Base-by-base conservation (phyloP, 805 yeast genomes). In the Kazachstania psychrophila region DNA sequence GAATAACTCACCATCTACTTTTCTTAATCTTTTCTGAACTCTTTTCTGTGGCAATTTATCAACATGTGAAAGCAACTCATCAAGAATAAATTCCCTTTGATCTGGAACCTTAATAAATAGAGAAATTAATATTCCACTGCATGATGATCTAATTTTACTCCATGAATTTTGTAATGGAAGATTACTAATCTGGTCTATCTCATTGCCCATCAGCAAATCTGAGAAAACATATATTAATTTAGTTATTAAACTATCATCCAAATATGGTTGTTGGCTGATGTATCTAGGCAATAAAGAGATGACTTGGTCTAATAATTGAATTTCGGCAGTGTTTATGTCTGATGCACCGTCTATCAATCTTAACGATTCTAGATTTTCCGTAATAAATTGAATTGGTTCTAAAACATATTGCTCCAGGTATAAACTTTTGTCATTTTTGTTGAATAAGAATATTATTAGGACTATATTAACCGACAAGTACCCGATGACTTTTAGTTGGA, bases 21-120 rank as follows among this genome's bases (percentile, higher is more conserved):
- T 44, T 15, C 48, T 44, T 19, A 60, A 34, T 26, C 44, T 52
- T 35, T 44, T 52, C 13, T 47, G 52, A 0, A 54, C 28, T 44
- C 72, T 76, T 20, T 64, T 63, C 0, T 60, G 56, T 0, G 82
- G 72, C 3, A 77, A 47, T 16, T 61, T 65, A 32, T 71, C 73
- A 36, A 77, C 58, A 37, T 69, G 70, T 2, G 68, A 56, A 10
- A 79, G 47, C 2, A 81, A 47, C 51, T 85, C 92, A 36, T 70
- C 70, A 6, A 83, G 47, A 5, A 85, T 66, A 48, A 77, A 79
- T 1, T 58, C 56, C 38, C 82, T 60, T 48, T 85, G 94, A 28
- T 67, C 70, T 1, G 62, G 56, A 33, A 65, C 51, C 14, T 49
- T 52, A 24, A 51, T 47, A 49, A 72, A 76, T 9, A 75, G 59